Evolutionary conservation across 768 basidiomycete genomes (phyloP).

Genomic region (Lactarius trivialis): DNA sequence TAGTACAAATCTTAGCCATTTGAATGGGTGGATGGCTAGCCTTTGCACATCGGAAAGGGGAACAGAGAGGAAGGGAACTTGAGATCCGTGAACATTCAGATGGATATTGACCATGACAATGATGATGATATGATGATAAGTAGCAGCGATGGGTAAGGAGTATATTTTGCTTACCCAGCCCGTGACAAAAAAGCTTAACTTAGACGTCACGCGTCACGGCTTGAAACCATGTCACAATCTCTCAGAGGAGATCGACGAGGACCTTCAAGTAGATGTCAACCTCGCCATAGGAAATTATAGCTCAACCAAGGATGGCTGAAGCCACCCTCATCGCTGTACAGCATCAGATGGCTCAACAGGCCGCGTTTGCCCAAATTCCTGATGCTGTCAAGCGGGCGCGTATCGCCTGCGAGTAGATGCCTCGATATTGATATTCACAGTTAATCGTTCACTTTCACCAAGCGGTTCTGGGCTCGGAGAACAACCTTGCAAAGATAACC

Average conservation of each 20-base stretch:
- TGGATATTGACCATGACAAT: too few species aligned
- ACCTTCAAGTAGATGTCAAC: slow-evolving; percentile 58
- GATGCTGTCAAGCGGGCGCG: slow-evolving; percentile 83
- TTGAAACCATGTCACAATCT: slow-evolving; percentile 45
- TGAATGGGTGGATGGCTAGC: neutral
- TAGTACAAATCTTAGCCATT: neutral
- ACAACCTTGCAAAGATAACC: slow-evolving; percentile 87
- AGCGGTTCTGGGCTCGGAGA: slow-evolving; percentile 83
- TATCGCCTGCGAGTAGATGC: slow-evolving; percentile 18
- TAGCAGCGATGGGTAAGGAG: too few species aligned
- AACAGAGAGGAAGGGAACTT: neutral
- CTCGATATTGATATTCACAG: slow-evolving; percentile 33
- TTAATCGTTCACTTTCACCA: slow-evolving; percentile 95
- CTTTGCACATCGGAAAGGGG: neutral
- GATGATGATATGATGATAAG: too few species aligned
- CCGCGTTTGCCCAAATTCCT: slow-evolving; percentile 75
- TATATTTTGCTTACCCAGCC: too few species aligned
- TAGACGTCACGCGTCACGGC: too few species aligned
- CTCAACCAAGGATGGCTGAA: slow-evolving; percentile 64
- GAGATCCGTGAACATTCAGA: too few species aligned
- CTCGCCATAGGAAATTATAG: slow-evolving; percentile 60
- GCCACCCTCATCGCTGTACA: slow-evolving; percentile 65
- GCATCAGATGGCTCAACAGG: slow-evolving; percentile 78
- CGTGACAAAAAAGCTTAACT: too few species aligned
- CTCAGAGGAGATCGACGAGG: slow-evolving; percentile 79